phyloP scores from a whole-genome alignment of 73 alveolate genomes.

The Stentor coeruleus region DNA sequence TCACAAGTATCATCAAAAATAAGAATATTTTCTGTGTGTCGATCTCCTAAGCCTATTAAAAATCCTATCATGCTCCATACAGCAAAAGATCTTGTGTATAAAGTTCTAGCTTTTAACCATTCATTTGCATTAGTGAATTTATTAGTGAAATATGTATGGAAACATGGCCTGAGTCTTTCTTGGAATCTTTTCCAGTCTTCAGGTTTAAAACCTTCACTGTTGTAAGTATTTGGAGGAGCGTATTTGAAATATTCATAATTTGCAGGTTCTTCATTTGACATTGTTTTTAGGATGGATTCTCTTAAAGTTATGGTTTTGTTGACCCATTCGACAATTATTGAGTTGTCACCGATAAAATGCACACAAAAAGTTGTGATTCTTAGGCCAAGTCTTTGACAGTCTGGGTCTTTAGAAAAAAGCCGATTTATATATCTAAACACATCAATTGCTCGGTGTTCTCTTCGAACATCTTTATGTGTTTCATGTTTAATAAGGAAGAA shows the following conservation, averaged over 20 bases:
- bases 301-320: conserved; percentile 59
- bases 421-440: conserved; percentile 49
- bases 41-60: conserved; percentile 95
- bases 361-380: conserved; percentile 51
- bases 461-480: conserved; percentile 55
- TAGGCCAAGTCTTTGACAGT: conserved; percentile 40
- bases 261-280: conserved; percentile 32
- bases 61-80: conserved; percentile 90
- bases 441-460: conserved; percentile 60
- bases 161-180: conserved; percentile 63
- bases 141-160: conserved; percentile 62
- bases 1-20: conserved; percentile 72
- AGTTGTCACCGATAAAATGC: conserved; percentile 51
- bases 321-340: conserved; percentile 78
- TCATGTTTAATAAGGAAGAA: conserved; percentile 62
- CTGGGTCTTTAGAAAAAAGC: conserved; percentile 56
- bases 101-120: conserved; percentile 79
- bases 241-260: conserved; percentile 23
- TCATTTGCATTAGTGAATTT: conserved; percentile 71
- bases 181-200: conserved; percentile 57
- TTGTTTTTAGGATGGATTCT: conserved; percentile 41
- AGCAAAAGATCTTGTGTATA: conserved; percentile 85
- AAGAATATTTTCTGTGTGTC: conserved; percentile 94
- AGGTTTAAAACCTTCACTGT: conserved; percentile 37
- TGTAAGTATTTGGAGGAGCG: not conserved